Base-by-base conservation (phyloP, 495 filamentous ascomycete genomes). In the Talaromyces trachyspermus region DNA sequence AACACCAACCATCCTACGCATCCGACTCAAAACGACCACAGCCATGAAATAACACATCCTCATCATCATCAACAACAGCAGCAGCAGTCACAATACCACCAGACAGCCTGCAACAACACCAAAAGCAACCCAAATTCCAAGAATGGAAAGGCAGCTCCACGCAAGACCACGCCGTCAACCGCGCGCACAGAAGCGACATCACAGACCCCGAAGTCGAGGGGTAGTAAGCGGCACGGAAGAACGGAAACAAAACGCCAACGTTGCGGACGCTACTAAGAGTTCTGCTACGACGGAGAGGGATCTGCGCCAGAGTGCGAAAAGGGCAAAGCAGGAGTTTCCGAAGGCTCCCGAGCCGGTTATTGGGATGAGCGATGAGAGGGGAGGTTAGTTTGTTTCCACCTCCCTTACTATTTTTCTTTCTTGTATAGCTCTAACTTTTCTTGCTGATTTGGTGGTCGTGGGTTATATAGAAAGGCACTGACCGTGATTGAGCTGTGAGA, bases 341-440 rank as follows among this genome's bases (percentile, higher is more conserved):
- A 75, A 82, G 47, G 80, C 81, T 9, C 83, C 83, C 8, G 74
- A 74, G 51, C 74, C 78, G 1, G 66, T 83, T 2, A 78, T 85
- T 61, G 83, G 83, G 17, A 84, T 84, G 79, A 81, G 84, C 57
- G 83, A 85, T 67, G 82, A 86, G 58, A 71, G 78, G 43, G 5
- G 60, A 68, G 54, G 77, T 77, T 54, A 55, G 61, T 64, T 41
- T 6, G 5, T 11, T 12, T 6, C 6, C 12, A 12, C 27, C 12
- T 30, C 6, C 27, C 27, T 30, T 30, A 12, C 6, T 4, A 14
- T 39, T 17, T 22, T 18, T 41, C 38, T 50, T 51, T 27, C 32
- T 43, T 36, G 14, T 14, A 14, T 46, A 14, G n/a, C 20, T 8
- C 9, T 12, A 1, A 11, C 23, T 41, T 41, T 55, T 42, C 5